These are phyloP conservation scores for Phaeosphaeria sp. DNA, from an alignment of 2,329 filamentous ascomycete genomes.

Conservation along the genomic window DNA sequence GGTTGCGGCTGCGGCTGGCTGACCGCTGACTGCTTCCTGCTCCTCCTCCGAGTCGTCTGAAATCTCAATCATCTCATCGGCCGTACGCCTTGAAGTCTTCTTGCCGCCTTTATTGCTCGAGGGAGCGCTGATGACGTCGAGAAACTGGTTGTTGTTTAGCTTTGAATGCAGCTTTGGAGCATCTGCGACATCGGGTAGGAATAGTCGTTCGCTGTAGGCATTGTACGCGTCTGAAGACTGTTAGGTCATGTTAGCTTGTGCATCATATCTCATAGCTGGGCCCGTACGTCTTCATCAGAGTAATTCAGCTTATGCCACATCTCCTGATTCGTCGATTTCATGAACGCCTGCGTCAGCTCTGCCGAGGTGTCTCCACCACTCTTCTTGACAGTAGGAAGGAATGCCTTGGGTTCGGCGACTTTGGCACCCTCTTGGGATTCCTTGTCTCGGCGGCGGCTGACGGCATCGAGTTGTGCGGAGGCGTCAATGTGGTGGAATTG, in stretches of 20 bases:
- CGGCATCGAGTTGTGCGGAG: constrained; percentile 72
- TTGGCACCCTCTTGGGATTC: constrained; percentile 56
- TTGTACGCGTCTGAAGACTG: constrained; percentile 73
- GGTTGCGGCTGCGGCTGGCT: not conserved
- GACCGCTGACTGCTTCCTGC: constrained; percentile 9
- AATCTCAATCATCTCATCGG: constrained; percentile 38
- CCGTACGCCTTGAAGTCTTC: constrained; percentile 37
- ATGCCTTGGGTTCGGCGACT: constrained; percentile 70
- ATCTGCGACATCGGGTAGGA: constrained; percentile 56
- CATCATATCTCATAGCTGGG: not conserved
- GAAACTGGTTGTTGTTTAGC: constrained; percentile 65
- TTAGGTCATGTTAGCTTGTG: constrained; percentile 5
- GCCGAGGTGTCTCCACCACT: constrained; percentile 71
- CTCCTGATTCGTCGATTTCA: constrained; percentile 81
- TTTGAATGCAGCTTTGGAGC: constrained; percentile 60
- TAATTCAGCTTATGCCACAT: constrained; percentile 81
- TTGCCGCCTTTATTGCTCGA: constrained; percentile 48
- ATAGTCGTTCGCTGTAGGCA: constrained; percentile 76
- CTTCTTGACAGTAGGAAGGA: constrained; percentile 87
- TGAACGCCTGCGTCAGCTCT: constrained; percentile 75
- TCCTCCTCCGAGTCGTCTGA: constrained; percentile 41
- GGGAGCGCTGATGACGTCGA: constrained; percentile 68
- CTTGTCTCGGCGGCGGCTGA: constrained; percentile 49
- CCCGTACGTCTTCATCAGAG: constrained; percentile 74
- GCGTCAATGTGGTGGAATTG: constrained; percentile 95